Conservation (phyloP, 306 rosid genomes). For the Citrullus amarus region DNA sequence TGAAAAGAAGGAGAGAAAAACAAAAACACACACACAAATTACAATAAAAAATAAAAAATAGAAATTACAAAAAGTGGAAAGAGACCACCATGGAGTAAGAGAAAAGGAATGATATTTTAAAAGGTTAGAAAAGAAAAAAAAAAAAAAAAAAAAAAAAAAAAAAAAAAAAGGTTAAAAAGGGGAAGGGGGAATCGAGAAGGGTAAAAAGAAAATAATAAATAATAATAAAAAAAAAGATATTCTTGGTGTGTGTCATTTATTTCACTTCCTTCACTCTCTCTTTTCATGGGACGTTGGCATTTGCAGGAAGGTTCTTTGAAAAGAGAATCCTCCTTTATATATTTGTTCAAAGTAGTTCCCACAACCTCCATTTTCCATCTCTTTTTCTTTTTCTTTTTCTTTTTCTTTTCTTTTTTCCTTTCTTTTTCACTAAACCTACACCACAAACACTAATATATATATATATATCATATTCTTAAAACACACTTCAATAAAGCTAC, state of each 20-base stretch:
- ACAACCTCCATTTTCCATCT: not conserved
- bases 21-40: no score
- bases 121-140: not conserved
- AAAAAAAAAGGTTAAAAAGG: not conserved
- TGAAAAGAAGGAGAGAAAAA: not conserved
- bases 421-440: not conserved
- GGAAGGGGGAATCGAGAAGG: not conserved
- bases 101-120: not conserved
- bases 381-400: not conserved
- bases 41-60: no score
- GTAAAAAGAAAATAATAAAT: not conserved
- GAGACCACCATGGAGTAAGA: not conserved
- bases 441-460: no score
- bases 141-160: no score
- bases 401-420: not conserved
- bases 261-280: not conserved
- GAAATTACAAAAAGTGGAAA: not conserved
- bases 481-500: no score
- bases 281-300: not conserved
- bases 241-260: no score
- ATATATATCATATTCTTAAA: no score
- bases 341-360: not conserved
- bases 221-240: not conserved
- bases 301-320: not conserved
- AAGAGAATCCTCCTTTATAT: constrained; percentile 3